These are phyloP conservation scores for Apiospora phragmitis DNA, from an alignment of 2,329 filamentous ascomycete species.

Conservation along the genomic window DNA sequence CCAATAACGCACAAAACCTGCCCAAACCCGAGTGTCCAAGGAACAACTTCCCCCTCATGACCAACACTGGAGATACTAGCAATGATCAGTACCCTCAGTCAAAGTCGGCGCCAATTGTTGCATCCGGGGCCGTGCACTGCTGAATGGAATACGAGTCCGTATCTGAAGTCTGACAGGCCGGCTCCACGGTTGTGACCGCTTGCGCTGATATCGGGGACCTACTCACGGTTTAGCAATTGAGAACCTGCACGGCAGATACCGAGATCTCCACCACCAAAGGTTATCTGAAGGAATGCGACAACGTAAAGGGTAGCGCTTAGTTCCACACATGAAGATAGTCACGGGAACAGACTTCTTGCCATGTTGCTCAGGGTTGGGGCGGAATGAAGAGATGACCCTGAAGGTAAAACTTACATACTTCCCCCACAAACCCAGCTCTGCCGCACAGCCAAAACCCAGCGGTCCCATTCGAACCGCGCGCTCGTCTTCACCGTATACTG, in stretches of 20 bases:
- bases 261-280: neutral
- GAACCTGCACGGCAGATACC: neutral
- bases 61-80: too few relatives aligned
- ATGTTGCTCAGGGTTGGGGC: neutral
- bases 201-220: neutral
- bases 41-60: neutral
- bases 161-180: neutral
- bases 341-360: neutral
- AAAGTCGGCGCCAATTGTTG: neutral
- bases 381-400: neutral
- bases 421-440: slow-evolving; percentile 2
- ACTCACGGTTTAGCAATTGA: neutral
- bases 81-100: neutral
- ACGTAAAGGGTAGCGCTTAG: neutral
- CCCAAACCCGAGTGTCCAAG: neutral
- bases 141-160: neutral
- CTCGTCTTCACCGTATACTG: neutral
- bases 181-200: neutral
- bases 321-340: neutral
- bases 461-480: neutral
- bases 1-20: neutral
- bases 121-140: neutral
- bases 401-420: neutral
- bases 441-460: neutral
- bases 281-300: neutral